phyloP scores from a whole-genome alignment of 2,329 filamentous ascomycete genomes.

The Aspergillus sojae region DNA sequence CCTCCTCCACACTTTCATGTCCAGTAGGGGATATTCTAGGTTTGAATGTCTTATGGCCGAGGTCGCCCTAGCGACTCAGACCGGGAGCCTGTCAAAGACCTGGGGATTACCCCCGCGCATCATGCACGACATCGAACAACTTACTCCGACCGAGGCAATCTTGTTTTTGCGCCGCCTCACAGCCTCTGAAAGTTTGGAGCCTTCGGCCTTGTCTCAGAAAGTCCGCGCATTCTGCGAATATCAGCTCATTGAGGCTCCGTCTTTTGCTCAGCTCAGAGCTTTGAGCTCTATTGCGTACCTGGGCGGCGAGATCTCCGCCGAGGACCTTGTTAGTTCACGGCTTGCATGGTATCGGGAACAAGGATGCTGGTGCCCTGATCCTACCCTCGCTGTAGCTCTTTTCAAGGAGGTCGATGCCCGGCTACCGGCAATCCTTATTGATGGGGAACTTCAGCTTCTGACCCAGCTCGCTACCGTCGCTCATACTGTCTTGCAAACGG shows the following conservation, averaged over 20 bases:
- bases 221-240: slow-evolving; percentile 37
- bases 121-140: slow-evolving; percentile 36
- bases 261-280: slow-evolving; percentile 42
- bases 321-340: slow-evolving; percentile 42
- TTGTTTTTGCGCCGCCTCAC: slow-evolving; percentile 44
- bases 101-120: slow-evolving; percentile 31
- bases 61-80: slow-evolving; percentile 30
- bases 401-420: slow-evolving; percentile 41
- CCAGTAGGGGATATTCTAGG: slow-evolving; percentile 31
- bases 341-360: slow-evolving; percentile 48
- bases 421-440: slow-evolving; percentile 17
- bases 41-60: slow-evolving; percentile 35
- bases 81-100: slow-evolving; percentile 14
- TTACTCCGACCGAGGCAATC: slow-evolving; percentile 37
- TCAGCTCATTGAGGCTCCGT: slow-evolving; percentile 42
- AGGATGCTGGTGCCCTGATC: slow-evolving; percentile 39
- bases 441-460: slow-evolving; percentile 23
- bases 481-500: slow-evolving; percentile 22
- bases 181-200: slow-evolving; percentile 30
- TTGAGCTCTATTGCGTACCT: slow-evolving; percentile 46
- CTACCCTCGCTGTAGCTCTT: slow-evolving; percentile 34
- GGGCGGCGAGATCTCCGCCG: slow-evolving; percentile 37
- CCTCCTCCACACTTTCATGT: slow-evolving; percentile 49
- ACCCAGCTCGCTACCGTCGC: slow-evolving; percentile 34
- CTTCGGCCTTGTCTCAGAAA: slow-evolving; percentile 25